Conservation (phyloP, 2,329 filamentous ascomycete species). For the Fusarium albosuccineum region DNA sequence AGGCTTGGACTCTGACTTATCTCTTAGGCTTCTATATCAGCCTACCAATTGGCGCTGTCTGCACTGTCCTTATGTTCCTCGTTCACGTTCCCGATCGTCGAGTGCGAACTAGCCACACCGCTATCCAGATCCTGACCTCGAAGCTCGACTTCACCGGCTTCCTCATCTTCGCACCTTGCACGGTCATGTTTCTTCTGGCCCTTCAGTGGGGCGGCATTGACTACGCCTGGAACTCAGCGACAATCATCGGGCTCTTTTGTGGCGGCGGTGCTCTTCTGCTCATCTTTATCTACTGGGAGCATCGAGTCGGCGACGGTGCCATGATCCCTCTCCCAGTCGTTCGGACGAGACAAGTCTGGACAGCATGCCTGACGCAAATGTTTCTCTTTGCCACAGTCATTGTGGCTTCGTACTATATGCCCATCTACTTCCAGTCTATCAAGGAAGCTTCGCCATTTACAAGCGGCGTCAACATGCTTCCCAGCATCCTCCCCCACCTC, state of each 20-base stretch:
- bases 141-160: constrained; percentile 62
- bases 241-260: constrained; percentile 61
- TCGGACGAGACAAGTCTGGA: constrained; percentile 57
- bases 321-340: constrained; percentile 64
- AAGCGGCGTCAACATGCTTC: constrained; percentile 48
- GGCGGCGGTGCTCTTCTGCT: constrained; percentile 54
- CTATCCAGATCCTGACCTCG: constrained; percentile 31
- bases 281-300: constrained; percentile 62
- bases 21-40: constrained; percentile 60
- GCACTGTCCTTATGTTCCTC: constrained; percentile 50
- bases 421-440: constrained; percentile 66
- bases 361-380: constrained; percentile 56
- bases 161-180: constrained; percentile 58
- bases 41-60: constrained; percentile 57
- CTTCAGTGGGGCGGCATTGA: constrained; percentile 65
- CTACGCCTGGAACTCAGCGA: constrained; percentile 60
- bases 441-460: constrained; percentile 49
- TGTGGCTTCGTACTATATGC: constrained; percentile 61
- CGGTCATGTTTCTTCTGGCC: constrained; percentile 64
- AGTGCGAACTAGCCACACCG: constrained; percentile 22
- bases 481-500: constrained; percentile 45
- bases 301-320: constrained; percentile 58
- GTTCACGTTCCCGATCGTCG: constrained; percentile 53
- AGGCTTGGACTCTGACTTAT: constrained; percentile 15
- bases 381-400: constrained; percentile 60